A percentile compares a stretch with the other conserved stretches of the same genome.
These are phyloP conservation scores for Cyberlindnera japonica DNA, from an alignment of 805 yeast species.

Conservation along the genomic window DNA sequence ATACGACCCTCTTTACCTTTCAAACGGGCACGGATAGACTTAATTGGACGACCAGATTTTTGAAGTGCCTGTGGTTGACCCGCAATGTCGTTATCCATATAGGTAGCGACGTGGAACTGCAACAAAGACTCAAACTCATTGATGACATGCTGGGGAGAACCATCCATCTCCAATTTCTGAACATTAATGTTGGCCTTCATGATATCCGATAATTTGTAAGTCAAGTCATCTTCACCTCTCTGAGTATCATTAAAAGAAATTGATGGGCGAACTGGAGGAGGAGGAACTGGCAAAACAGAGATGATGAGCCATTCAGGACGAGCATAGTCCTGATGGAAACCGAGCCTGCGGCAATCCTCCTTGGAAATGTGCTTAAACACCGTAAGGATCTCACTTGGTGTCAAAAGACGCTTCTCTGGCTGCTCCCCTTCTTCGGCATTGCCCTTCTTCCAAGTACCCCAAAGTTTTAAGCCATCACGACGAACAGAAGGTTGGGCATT, in stretches of 20 bases:
- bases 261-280: slow-evolving; percentile 98
- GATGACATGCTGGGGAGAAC: slow-evolving; percentile 97
- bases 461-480: slow-evolving; percentile 89
- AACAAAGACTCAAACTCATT: slow-evolving; percentile 92
- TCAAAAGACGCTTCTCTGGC: slow-evolving; percentile 85
- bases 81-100: slow-evolving; percentile 99
- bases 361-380: slow-evolving; percentile 88
- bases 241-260: slow-evolving; percentile 98
- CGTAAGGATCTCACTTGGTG: slow-evolving; percentile 84
- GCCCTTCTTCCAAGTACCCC: slow-evolving; percentile 98
- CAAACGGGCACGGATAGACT: slow-evolving; percentile 97
- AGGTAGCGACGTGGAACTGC: slow-evolving; percentile 98
- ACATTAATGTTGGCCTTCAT: slow-evolving; percentile 95
- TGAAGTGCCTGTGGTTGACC: slow-evolving; percentile 99
- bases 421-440: slow-evolving; percentile 79
- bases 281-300: slow-evolving; percentile 98
- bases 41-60: slow-evolving; percentile 97
- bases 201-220: slow-evolving; percentile 95
- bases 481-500: slow-evolving; percentile 94
- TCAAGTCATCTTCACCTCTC: slow-evolving; percentile 98
- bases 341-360: slow-evolving; percentile 77
- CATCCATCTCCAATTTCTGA: slow-evolving; percentile 96
- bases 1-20: slow-evolving; percentile 99
- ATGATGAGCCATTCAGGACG: slow-evolving; percentile 98
- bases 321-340: slow-evolving; percentile 93